Conservation (phyloP, 345 rosid genomes). For the Bruguiera parviflora region DNA sequence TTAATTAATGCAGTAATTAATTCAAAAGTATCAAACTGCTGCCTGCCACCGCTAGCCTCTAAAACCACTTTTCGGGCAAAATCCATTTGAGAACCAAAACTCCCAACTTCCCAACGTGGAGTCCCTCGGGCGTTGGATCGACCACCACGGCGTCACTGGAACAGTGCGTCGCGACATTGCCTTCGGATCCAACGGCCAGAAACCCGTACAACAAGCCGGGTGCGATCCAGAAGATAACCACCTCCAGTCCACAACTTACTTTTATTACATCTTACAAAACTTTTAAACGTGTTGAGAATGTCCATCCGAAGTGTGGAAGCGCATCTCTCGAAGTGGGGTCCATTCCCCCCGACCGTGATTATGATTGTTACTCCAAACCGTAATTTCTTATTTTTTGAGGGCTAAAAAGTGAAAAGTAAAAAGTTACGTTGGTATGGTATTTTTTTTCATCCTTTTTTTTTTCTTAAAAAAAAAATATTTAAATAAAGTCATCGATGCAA, state of each 20-base stretch:
- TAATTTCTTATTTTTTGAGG: conserved; percentile 14
- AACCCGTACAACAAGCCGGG: background rate
- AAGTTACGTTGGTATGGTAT: background rate
- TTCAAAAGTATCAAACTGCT: too few species aligned
- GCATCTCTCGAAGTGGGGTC: conserved; percentile 41
- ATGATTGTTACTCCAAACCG: conserved; percentile 29
- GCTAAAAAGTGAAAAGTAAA: conserved; percentile 8
- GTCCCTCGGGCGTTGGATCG: conserved; percentile 19
- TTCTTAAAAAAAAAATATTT: too few species aligned
- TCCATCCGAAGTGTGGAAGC: conserved; percentile 43
- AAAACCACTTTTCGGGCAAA: background rate
- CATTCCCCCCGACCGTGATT: conserved; percentile 30
- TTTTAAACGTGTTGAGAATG: conserved; percentile 46
- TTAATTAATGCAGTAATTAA: too few species aligned
- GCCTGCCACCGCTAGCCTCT: too few species aligned
- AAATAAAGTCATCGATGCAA: background rate
- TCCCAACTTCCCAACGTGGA: background rate
- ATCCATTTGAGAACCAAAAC: background rate
- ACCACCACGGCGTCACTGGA: conserved; percentile 16
- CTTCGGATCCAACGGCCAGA: conserved; percentile 6
- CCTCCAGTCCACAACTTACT: background rate
- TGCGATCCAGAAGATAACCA: too few species aligned
- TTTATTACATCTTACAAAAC: background rate
- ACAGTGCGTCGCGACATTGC: background rate
- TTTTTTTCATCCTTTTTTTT: too few species aligned